Evolutionary conservation across 805 yeast genomes (phyloP), one percentile per base, ranked within the genome.

Genomic region (Priceomyces fermenticarens): DNA sequence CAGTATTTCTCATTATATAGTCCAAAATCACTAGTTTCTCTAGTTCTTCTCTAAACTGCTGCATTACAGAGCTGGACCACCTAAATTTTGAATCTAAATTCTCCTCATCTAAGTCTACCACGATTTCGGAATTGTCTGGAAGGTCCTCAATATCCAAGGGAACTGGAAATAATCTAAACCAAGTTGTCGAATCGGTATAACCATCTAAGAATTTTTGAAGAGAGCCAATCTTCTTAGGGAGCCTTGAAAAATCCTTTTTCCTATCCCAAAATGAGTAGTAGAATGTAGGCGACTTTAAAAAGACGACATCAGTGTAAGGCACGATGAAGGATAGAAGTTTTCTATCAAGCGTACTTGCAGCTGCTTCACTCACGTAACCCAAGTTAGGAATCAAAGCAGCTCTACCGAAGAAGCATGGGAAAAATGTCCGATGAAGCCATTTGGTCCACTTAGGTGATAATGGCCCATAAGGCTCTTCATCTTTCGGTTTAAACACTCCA

Each of bases 381-480:
- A 80, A 67, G 56, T 84, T 84, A 1, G 88, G 88, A 20, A 84
- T 81, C 37, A 84, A 60, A 55, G 89, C 83, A 26, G 83, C 74
- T 39, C 90, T 58, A 3, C 90, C 89, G 60, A 84, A 84, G 54
- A 82, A 83, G 50, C 88, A 84, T 2, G 90, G 90, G 42, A 84
- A 84, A 45, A 84, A 71, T 20, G 83, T 84, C 48, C 89, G 58
- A 54, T 84, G 89, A 3, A 82, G 55, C 89, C 90, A 84, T 59
- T 84, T 84, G 1, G 85, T 77, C 88, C 89, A 81, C 55, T 84
- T 84, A 1, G 90, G 89, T 3, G 85, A 78, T 39, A 84, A 53
- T 1, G 88, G 87, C 0, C 89, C 90, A 53, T 84, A 84, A 0
- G 89, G 90, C 50, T 84, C 89, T 57, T 84, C 90, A 57, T 83